Base-by-base conservation (phyloP, 139 green algal genomes). In the Zygnema circumcarinatum region DNA sequence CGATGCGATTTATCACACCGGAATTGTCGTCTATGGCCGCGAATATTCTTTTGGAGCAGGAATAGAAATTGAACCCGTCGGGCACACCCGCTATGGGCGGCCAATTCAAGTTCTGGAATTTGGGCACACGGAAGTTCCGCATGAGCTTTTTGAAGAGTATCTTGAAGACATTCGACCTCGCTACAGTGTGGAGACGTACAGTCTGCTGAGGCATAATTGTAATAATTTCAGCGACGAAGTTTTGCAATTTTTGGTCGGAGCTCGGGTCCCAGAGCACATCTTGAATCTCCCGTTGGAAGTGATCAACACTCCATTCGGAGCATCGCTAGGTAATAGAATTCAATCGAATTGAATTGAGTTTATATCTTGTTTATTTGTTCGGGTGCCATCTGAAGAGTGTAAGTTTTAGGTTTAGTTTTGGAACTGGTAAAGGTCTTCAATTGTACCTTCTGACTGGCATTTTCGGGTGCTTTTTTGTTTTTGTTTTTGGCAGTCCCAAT, bases 141-240 rank as follows among this genome's bases (percentile, higher is more conserved):
- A 82, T 1, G 79, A 88, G 40, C 31, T 92, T 1, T 89, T 93
- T 78, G 67, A 78, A 56, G 89, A 92, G 31, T 86, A 92, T 16
- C 40, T 92, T 56, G 22, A n/a, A 29, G 89, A 92, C 41, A 68
- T 92, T 35, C 36, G 54, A 36, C 22, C n/a, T 22, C 52, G 35
- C 22, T 92, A 79, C 80, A 86, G 25, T 25, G 36, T 54, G n/a
- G 25, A 85, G 25, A 79, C 79, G 0, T 92, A 92, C 81, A 86
- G 39, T 72, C 79, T 92, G 54, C 39, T 92, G 68, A 83, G 29
- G 31, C 92, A 92, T 83, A 92, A 92, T 82, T 92, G 89, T 72
- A 92, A 92, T 82, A 85, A 92, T 82, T 92, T 93, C 40, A 92
- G 75, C 39, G 67, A 93, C n/a, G 88, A 93, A 25, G 47, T 92